Evolutionary conservation across 176 grass and related monocot genomes (phyloP), one percentile per base, ranked within the genome.

Genomic region (Pontederia paniculata): DNA sequence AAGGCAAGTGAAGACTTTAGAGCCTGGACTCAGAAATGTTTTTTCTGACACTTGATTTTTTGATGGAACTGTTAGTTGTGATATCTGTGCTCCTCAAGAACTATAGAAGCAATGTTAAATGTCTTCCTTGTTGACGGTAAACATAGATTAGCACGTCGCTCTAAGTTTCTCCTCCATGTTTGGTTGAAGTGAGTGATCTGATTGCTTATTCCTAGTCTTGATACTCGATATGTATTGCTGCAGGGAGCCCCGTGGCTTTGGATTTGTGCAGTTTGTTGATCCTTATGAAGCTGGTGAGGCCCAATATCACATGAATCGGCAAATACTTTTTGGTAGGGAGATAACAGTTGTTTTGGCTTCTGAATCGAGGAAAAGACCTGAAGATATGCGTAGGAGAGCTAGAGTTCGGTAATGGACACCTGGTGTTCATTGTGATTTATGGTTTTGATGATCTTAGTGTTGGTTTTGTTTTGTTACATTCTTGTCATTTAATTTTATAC

Each of bases 271-370:
- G 65, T 97, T 88, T 65, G 77, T 97, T 63, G 93, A 97, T 13
- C 74, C 86, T 50, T 79, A 74, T 54, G 93, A 97, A 23, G 86
- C 93, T 21, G 87, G 86, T 23, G 93, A 97, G 70, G 93, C 93
- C 21, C 93, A 97, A 53, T 90, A 90, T 78, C 93, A 90, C 75
- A 97, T 97, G 93, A 97, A 97, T 69, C 77, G 80, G 57, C 86
- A 97, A 69, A 72, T 97, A 16, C 81, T 90, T 42, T 78, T 78
- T 37, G 86, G 93, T 66, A 78, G 93, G 44, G 93, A 97, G 54
- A 88, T 97, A 76, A 87, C 93, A 44, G 93, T 97, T 44, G 93
- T 97, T 73, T 75, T 97, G 72, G 93, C 93, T 74, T 82, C 93
- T 43, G 82, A 97, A 42, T 84, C 82, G 2, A 74, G 93, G 67